Evolutionary conservation across 306 rosid genomes (phyloP).

Genomic region (Trifolium repens): DNA sequence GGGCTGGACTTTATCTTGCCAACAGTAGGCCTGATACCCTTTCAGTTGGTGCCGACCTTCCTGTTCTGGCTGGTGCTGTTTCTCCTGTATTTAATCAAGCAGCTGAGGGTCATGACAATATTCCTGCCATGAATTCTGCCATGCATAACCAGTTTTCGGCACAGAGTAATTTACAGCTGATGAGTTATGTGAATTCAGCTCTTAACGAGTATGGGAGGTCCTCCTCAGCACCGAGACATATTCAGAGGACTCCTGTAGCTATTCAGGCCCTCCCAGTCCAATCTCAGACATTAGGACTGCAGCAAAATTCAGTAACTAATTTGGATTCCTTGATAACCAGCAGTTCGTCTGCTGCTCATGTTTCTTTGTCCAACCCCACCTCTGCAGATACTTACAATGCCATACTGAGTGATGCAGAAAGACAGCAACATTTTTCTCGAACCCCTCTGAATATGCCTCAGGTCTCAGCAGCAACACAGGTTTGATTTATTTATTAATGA

Average conservation of each 20-base stretch:
- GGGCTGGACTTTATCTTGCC: conserved; percentile 47
- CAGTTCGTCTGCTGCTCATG: conserved; percentile 53
- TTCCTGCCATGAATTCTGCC: conserved; percentile 31
- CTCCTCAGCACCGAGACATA: conserved; percentile 41
- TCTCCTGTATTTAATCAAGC: conserved; percentile 59
- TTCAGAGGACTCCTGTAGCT: conserved; percentile 63
- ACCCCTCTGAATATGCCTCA: conserved; percentile 55
- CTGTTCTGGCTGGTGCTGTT: conserved; percentile 48
- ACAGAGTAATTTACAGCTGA: conserved; percentile 47
- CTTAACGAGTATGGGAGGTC: conserved; percentile 62
- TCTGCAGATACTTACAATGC: conserved; percentile 42
- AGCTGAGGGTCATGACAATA: conserved; percentile 51
- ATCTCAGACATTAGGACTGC: conserved; percentile 50
- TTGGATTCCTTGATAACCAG: conserved; percentile 47
- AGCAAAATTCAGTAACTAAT: conserved; percentile 55
- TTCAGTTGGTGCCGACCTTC: conserved; percentile 43
- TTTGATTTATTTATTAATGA: conserved; percentile 41
- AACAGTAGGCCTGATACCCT: conserved; percentile 48
- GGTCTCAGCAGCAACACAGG: conserved; percentile 62
- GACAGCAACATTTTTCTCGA: conserved; percentile 64
- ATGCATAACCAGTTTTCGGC: conserved; percentile 50
- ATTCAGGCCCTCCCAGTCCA: conserved; percentile 88
- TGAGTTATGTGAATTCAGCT: conserved; percentile 40
- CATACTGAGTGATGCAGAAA: conserved; percentile 60
- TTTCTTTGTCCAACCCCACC: conserved; percentile 46